A percentile compares a stretch with the other conserved stretches of the same genome.
phyloP scores from a whole-genome alignment of 768 basidiomycete species.

The Termitomyces sp. region DNA sequence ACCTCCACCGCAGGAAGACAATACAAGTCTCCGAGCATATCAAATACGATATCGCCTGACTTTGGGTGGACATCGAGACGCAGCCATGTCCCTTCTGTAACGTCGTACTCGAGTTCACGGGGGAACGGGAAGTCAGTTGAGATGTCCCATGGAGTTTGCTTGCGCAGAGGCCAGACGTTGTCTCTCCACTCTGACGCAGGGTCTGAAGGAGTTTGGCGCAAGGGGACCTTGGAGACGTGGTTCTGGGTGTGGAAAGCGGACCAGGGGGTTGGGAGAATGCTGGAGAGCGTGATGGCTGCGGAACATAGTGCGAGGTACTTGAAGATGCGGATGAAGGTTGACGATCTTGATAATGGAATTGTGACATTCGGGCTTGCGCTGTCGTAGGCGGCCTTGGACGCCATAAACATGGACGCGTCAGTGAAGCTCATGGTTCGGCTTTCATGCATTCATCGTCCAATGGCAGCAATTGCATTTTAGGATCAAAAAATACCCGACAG shows the following conservation, averaged over 20 bases:
- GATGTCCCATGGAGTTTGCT: conserved; percentile 64
- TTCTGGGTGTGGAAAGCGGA: conserved; percentile 18
- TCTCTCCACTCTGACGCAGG: conserved; percentile 39
- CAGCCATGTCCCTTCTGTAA: conserved; percentile 72
- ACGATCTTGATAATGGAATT: conserved; percentile 1
- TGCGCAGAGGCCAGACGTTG: conserved; percentile 59
- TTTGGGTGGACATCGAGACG: conserved; percentile 68
- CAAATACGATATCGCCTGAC: conserved; percentile 68
- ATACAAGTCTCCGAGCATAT: conserved; percentile 72
- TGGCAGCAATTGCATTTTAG: background rate
- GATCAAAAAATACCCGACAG: background rate
- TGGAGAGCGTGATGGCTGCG: conserved; percentile 27
- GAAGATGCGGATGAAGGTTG: conserved; percentile 12
- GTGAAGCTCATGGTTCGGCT: background rate
- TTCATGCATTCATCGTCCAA: background rate
- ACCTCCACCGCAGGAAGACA: conserved; percentile 49
- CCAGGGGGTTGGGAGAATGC: conserved; percentile 29
- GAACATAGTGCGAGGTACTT: conserved; percentile 24
- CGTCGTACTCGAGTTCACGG: conserved; percentile 61
- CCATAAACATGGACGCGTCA: conserved; percentile 2
- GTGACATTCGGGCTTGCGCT: conserved; percentile 2
- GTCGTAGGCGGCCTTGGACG: conserved; percentile 7
- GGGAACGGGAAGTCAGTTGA: conserved; percentile 72
- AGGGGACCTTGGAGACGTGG: conserved; percentile 15
- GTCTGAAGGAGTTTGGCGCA: conserved; percentile 17